Conservation (phyloP, 2,329 filamentous ascomycete genomes). For the Cladobotryum protrusum region DNA sequence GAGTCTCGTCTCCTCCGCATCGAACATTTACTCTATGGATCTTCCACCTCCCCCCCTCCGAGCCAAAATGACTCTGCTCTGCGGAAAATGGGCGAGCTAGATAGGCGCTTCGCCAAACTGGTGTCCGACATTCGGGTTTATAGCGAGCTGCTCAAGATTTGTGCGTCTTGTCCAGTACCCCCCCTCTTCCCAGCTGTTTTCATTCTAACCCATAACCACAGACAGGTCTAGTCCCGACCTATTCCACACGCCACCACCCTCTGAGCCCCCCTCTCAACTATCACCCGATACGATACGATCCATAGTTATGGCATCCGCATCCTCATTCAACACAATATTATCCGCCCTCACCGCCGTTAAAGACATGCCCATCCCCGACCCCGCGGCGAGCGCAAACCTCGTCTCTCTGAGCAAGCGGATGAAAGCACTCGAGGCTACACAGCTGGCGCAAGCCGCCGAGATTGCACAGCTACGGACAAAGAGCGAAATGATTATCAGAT, state of each 20-base stretch:
- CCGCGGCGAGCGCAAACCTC: constrained; percentile 48
- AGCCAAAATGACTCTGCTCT: constrained; percentile 33
- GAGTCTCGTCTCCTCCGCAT: constrained; percentile 54
- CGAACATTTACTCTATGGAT: constrained; percentile 53
- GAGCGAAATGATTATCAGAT: constrained; percentile 56
- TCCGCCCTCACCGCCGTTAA: constrained; percentile 52
- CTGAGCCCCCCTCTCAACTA: constrained; percentile 46
- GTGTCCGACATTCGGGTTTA: constrained; percentile 50
- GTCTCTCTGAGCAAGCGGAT: constrained; percentile 56
- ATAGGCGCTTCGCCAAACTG: constrained; percentile 46
- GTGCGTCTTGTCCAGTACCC: constrained; percentile 33
- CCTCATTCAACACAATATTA: constrained; percentile 48
- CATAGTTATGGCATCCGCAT: constrained; percentile 50
- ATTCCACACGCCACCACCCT: constrained; percentile 43
- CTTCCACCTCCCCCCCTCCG: constrained; percentile 25
- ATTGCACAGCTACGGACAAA: constrained; percentile 56
- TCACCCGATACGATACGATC: constrained; percentile 45
- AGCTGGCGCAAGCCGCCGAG: constrained; percentile 55
- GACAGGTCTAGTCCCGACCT: constrained; percentile 50
- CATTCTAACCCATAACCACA: constrained; percentile 19
- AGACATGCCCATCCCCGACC: constrained; percentile 51
- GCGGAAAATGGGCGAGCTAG: constrained; percentile 43
- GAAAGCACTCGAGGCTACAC: constrained; percentile 52
- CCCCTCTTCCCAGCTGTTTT: neutral
- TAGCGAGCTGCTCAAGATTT: constrained; percentile 53